Base-by-base conservation (phyloP, 495 filamentous ascomycete species). In the Xylaria sp. region DNA sequence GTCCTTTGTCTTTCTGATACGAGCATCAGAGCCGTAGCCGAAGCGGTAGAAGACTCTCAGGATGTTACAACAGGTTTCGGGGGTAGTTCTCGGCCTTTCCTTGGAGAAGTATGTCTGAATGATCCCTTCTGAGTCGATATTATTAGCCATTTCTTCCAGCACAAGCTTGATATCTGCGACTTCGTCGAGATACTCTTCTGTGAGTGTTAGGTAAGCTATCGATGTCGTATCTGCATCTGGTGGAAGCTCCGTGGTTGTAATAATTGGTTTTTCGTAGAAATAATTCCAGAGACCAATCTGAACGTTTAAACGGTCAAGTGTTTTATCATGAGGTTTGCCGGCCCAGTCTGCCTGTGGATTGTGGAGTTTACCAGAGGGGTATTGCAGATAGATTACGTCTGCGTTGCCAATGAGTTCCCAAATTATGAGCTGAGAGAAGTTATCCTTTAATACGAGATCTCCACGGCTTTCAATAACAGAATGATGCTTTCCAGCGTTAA, bases 131-230 rank as follows among this genome's bases (percentile, higher is more conserved):
- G 31, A 50, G 33, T 70, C 67, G 1, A 53, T 11, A 55, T 78
- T 78, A 14, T 37, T 31, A 24, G 52, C 65, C 67, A 76, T 74
- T 12, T 35, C 35, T 24, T 69, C 69, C 19, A 71, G 29, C 46
- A 74, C 69, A 14, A 69, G 17, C 31, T 74, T 29, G 17, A 72
- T 62, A 53, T 76, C 70, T 5, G 73, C 73, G 3, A 73, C 29
- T 6, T 33, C 9, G 1, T 29, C 7, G 0, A 71, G 67, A 24
- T 75, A 61, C 14, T 53, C 31, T 31, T 43, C 2, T 1, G 72
- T 69, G n/a, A 77, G 12, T 24, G 71, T 74, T n/a, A 74, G 33
- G 50, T 77, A 77, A n/a, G 76, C 76, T 24, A 63, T 71, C 0
- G 71, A 74, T 24, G 76, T 77, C 9, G 76, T 77, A 33, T 77